Evolutionary conservation across 2,329 filamentous ascomycete species (phyloP), one percentile per base, ranked within the genome.

Genomic region (Colletotrichum sp.): DNA sequence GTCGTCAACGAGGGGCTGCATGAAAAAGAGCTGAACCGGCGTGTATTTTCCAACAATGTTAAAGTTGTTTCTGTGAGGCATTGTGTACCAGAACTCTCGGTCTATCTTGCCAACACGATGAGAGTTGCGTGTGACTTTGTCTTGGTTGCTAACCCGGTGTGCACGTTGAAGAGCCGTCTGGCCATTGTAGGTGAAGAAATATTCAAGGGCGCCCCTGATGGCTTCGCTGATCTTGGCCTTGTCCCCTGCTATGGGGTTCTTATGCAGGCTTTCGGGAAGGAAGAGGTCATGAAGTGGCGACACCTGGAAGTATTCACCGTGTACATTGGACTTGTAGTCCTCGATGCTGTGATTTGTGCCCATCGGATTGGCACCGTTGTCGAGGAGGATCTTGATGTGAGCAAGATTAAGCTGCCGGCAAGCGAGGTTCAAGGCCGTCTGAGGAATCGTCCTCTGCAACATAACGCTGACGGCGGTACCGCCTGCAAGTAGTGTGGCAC

Each of bases 211-310:
- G 29, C 58, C 27, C 3, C 15, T 16, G 7, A 67, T 38, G 15
- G 31, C 18, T 21, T 24, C 18, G 15, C 63, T 58, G 21, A 67
- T 33, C 12, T 13, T 36, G 8, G 16, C n/a, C 6, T 33, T 64
- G 5, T 59, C 18, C 13, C 29, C 21, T 16, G 15, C n/a, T 8
- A 31, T 4, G 3, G 36, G 69, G 9, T 33, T 54, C 7, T 29
- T 6, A 12, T 16, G 7, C 7, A 59, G 36, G 8, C 69, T 24
- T 15, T 57, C 67, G 3, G 67, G 61, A 18, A 70, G 61, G 54
- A 70, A 70, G n/a, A 70, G 34, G 15, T 70, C 61, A 33, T 73
- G 71, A 31, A 70, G 54, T n/a, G 71, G 67, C 18, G 71, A 65
- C 3, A 27, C 34, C 54, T 29, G 55, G 31, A 9, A 61, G 59